Base-by-base conservation (phyloP, 129 eudicot genomes). In the Rutidosis leptorrhynchoides region DNA sequence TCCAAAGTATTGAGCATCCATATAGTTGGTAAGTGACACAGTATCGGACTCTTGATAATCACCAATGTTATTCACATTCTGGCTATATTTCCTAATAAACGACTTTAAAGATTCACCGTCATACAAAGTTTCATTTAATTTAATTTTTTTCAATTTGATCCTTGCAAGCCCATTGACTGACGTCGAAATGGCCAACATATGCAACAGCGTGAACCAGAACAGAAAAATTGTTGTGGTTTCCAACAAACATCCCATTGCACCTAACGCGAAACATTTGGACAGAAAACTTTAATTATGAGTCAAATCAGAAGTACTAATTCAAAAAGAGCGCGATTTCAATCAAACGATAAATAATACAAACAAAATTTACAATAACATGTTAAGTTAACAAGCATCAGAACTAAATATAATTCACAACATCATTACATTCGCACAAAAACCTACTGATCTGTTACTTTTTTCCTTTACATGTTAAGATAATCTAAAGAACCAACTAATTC, bases 131-230 rank as follows among this genome's bases (percentile, higher is more conserved):
- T 77, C 72, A 78, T 81, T 76, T 17, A 63, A 30, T 59, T 63
- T 81, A 49, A 33, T n/a, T 35, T 84, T 84, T 48, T 84, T 84
- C 60, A 84, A 71, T 20, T 75, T 64, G 27, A 84, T 77, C 71
- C 86, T 84, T 69, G 81, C 19, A 33, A 81, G 67, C 45, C 82
- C 83, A 33, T 81, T 72, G 6, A 68, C 67, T 48, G 83, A 64
- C 23, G 55, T 52, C 0, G 77, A 81, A 79, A 52, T 60, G 6
- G 48, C 77, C 28, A 49, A 43, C 21, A 77, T 27, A 65, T 63
- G 26, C 53, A 67, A 30, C 45, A 81, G 71, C 27, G 40, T 58
- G 14, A 70, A 43, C 29, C 75, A 57, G 51, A 81, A 61, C 16
- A 84, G 57, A 22, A 78, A 65, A 14, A 69, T 55, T 21, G 60